These are phyloP conservation scores for Fusarium xylarioides DNA, from an alignment of 2,329 filamentous ascomycete species.

Conservation along the genomic window DNA sequence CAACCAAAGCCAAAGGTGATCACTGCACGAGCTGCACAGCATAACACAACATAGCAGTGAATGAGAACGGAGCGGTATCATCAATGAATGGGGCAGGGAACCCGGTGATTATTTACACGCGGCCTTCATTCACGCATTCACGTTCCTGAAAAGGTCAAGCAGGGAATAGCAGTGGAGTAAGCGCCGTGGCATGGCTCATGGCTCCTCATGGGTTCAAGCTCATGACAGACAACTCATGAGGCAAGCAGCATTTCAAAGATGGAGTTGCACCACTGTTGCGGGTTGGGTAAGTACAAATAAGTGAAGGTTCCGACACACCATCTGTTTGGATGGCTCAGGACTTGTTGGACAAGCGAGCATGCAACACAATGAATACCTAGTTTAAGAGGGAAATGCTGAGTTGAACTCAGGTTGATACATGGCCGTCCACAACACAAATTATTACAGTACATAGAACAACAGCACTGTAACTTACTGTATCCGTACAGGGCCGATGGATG, in stretches of 20 bases:
- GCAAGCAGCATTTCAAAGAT: conserved; percentile 10
- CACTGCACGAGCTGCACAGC: conserved; percentile 13
- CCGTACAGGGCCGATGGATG: conserved; percentile 12
- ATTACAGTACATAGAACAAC: background rate
- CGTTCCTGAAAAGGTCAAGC: conserved; percentile 41
- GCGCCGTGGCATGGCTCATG: conserved; percentile 28
- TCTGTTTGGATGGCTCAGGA: background rate
- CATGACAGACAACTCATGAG: conserved; percentile 24
- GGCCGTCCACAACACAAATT: background rate
- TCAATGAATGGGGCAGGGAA: conserved; percentile 15
- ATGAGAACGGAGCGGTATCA: conserved; percentile 1
- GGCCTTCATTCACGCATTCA: conserved; percentile 33
- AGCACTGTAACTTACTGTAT: conserved; percentile 18
- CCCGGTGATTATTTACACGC: conserved; percentile 28
- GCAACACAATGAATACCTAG: background rate
- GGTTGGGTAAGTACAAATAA: conserved; percentile 16
- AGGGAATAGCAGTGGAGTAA: conserved; percentile 38
- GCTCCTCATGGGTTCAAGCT: conserved; percentile 29
- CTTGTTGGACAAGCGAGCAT: conserved; percentile 26
- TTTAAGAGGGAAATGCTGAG: background rate
- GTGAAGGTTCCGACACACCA: conserved; percentile 22
- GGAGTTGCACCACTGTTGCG: conserved; percentile 29
- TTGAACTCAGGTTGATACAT: conserved; percentile 11
- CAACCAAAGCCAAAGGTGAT: conserved; percentile 28
- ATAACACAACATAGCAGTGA: conserved; percentile 1